These are phyloP conservation scores for Boletales sp. DNA, from an alignment of 768 basidiomycete genomes.

Conservation along the genomic window DNA sequence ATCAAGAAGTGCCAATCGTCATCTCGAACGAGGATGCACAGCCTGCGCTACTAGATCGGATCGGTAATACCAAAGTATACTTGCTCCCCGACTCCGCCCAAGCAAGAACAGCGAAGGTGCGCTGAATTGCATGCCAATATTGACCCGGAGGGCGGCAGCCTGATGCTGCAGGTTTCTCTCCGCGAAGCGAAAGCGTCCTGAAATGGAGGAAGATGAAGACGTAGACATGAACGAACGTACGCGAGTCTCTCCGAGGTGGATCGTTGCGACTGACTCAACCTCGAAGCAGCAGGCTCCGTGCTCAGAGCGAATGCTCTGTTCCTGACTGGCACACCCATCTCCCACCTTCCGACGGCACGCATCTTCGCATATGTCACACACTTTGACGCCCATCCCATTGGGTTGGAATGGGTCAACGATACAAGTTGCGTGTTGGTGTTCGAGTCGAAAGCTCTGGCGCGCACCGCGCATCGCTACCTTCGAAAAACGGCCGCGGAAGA, in stretches of 20 bases:
- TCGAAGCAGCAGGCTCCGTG: slow-evolving; percentile 36
- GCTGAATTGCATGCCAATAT: slow-evolving; percentile 42
- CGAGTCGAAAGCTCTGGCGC: slow-evolving; percentile 50
- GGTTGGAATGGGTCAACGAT: slow-evolving; percentile 85
- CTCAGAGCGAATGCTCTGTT: slow-evolving; percentile 67
- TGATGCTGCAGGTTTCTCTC: slow-evolving; percentile 40
- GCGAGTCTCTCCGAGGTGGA: slow-evolving; percentile 13
- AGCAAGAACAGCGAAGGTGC: slow-evolving; percentile 68
- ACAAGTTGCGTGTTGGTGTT: slow-evolving; percentile 80
- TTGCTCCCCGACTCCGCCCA: slow-evolving; percentile 66
- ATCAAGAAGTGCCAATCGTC: slow-evolving; percentile 46
- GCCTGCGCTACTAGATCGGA: slow-evolving; percentile 55
- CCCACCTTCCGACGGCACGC: slow-evolving; percentile 68
- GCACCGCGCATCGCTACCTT: slow-evolving; percentile 46
- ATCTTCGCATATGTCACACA: slow-evolving; percentile 82
- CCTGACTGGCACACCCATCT: slow-evolving; percentile 68
- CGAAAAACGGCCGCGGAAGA: slow-evolving; percentile 51
- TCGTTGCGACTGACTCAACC: neutral
- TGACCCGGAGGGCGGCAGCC: slow-evolving; percentile 34
- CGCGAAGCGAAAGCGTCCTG: slow-evolving; percentile 47
- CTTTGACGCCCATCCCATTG: slow-evolving; percentile 70
- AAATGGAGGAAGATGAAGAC: slow-evolving; percentile 34
- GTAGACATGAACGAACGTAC: slow-evolving; percentile 32
- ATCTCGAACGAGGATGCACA: slow-evolving; percentile 27
- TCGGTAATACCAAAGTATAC: slow-evolving; percentile 73